Percentiles rank a stretch among this genome's conserved stretches.
phyloP scores from a whole-genome alignment of 352 stramenopile genomes.

The Phytophthora fragariae region DNA sequence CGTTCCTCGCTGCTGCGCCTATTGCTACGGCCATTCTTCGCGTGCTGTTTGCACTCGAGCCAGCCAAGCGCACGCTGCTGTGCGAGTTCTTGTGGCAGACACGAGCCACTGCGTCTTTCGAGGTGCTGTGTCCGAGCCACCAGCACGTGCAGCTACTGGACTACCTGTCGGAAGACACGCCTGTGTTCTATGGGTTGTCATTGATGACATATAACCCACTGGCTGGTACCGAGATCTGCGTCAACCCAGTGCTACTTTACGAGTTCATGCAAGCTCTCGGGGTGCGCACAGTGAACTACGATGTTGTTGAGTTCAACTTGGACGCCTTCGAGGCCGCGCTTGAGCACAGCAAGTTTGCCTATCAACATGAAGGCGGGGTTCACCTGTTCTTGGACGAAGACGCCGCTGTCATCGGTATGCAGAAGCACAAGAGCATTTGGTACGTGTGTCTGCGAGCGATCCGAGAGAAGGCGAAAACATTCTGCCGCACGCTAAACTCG shows the following conservation, averaged over 20 bases:
- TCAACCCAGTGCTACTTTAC: conserved; percentile 81
- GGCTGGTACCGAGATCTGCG: conserved; percentile 67
- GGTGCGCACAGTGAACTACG: conserved; percentile 68
- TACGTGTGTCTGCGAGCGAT: conserved; percentile 90
- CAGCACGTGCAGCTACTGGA: conserved; percentile 84
- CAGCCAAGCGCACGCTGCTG: conserved; percentile 50
- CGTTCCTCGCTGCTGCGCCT: conserved; percentile 57
- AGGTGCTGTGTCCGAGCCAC: conserved; percentile 73
- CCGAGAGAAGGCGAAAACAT: conserved; percentile 82
- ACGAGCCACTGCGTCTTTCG: conserved; percentile 77
- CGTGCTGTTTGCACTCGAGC: conserved; percentile 47
- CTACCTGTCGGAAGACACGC: conserved; percentile 71
- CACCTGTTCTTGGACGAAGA: conserved; percentile 73
- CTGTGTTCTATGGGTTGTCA: conserved; percentile 83
- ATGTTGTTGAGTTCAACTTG: conserved; percentile 54
- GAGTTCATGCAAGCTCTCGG: conserved; percentile 61
- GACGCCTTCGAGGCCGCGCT: conserved; percentile 45
- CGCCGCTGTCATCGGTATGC: conserved; percentile 77
- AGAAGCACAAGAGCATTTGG: conserved; percentile 89
- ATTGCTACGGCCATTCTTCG: conserved; percentile 60
- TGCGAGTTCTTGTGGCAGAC: conserved; percentile 85
- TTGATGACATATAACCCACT: conserved; percentile 51
- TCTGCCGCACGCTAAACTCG: conserved; percentile 47
- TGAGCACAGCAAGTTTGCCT: conserved; percentile 51
- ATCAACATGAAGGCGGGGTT: conserved; percentile 79